Percentiles rank a stretch among this genome's conserved stretches.
Evolutionary conservation across 257 asterid species (phyloP).

Genomic region (Scutellaria baicalensis): DNA sequence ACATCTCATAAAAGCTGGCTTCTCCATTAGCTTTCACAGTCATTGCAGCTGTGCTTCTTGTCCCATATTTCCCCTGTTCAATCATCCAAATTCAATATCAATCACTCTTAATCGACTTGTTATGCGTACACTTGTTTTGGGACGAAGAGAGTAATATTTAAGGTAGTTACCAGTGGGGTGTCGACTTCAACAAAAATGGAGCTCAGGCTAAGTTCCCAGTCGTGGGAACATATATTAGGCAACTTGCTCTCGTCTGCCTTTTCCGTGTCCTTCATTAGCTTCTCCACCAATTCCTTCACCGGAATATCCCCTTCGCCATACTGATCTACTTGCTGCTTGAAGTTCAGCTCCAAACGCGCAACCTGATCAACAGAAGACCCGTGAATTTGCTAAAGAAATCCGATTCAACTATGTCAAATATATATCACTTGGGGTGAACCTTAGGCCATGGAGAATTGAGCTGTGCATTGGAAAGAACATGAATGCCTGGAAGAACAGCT

Average conservation of each 20-base stretch:
- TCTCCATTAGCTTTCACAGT: conserved; percentile 43
- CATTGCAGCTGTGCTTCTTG: conserved; percentile 57
- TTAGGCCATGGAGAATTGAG: conserved; percentile 80
- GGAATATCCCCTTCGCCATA: conserved; percentile 27
- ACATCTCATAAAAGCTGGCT: conserved; percentile 50
- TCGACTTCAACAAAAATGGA: conserved; percentile 63
- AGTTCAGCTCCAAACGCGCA: conserved; percentile 32
- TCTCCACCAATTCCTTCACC: conserved; percentile 38
- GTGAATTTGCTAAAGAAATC: neutral
- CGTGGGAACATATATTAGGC: conserved; percentile 51
- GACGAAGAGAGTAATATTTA: too few species aligned
- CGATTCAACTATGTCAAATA: neutral
- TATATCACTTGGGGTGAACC: conserved; percentile 14
- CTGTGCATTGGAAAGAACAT: conserved; percentile 55
- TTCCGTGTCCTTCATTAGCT: conserved; percentile 48
- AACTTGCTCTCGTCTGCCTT: conserved; percentile 43
- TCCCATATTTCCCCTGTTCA: conserved; percentile 44
- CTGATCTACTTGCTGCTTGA: conserved; percentile 20
- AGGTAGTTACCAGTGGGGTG: conserved; percentile 50
- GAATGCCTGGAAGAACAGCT: conserved; percentile 52
- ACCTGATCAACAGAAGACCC: conserved; percentile 18
- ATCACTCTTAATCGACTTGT: neutral
- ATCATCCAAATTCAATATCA: neutral
- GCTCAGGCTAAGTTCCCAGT: conserved; percentile 56
- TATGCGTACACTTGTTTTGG: too few species aligned